A percentile compares a stretch with the other conserved stretches of the same genome.
Evolutionary conservation across 2,329 filamentous ascomycete genomes (phyloP).

Genomic region (Fusarium floridanum): DNA sequence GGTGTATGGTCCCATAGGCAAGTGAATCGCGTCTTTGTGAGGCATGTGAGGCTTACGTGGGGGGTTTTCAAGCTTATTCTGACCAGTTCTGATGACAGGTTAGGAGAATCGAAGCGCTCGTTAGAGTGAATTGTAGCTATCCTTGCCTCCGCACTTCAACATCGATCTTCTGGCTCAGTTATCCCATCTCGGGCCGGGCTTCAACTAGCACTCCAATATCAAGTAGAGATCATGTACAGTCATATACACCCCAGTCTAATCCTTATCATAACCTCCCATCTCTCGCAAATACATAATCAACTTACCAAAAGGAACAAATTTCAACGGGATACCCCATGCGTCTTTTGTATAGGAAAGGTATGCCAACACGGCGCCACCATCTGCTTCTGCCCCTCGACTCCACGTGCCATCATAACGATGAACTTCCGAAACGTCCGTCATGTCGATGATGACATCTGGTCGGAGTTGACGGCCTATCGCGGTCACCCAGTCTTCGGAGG

Average conservation of each 20-base stretch:
- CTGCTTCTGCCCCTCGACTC: no score
- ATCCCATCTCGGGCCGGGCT: no score
- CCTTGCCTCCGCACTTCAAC: not conserved
- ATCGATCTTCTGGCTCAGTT: not conserved
- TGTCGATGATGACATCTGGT: not conserved
- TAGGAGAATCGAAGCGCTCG: not conserved
- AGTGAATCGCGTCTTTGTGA: not conserved
- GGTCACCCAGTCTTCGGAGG: not conserved
- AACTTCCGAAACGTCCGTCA: not conserved
- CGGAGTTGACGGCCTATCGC: not conserved
- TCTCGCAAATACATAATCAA: not conserved
- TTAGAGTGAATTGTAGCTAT: not conserved
- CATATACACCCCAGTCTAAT: not conserved
- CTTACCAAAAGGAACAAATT: not conserved
- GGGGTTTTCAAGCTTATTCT: not conserved
- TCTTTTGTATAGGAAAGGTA: not conserved
- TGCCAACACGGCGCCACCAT: not conserved
- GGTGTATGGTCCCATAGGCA: constrained; percentile 2
- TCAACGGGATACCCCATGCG: not conserved
- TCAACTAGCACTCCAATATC: not conserved
- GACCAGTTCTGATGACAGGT: not conserved
- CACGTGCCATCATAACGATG: not conserved
- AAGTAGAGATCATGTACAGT: not conserved
- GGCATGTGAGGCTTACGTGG: not conserved
- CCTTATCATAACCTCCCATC: not conserved